Conservation (phyloP, 768 basidiomycete species). For the Boletus rex-veris region DNA sequence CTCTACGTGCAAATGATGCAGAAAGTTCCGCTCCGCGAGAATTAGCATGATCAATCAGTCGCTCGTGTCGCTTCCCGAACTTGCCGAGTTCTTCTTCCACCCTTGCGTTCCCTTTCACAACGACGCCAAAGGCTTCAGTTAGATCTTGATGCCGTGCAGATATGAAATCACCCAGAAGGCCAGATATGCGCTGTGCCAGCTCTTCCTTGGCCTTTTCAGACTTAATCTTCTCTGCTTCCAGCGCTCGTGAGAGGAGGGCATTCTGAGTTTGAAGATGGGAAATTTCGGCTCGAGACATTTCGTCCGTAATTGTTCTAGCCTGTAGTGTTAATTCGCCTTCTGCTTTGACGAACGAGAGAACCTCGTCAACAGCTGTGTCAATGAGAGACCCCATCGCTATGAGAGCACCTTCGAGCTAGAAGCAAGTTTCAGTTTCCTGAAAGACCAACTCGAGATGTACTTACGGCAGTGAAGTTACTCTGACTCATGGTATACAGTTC, state of each 20-base stretch:
- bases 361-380: conserved; percentile 57
- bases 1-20: conserved; percentile 41
- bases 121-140: conserved; percentile 49
- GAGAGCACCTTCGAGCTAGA: conserved; percentile 54
- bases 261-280: conserved; percentile 70
- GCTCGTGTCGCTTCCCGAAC: conserved; percentile 49
- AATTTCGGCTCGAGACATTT: conserved; percentile 51
- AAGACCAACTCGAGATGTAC: conserved; percentile 13
- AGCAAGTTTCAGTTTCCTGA: conserved; percentile 3
- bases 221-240: conserved; percentile 64
- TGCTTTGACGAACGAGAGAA: conserved; percentile 50
- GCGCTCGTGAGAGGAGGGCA: conserved; percentile 50
- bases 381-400: conserved; percentile 56
- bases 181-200: conserved; percentile 70
- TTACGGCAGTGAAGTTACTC: conserved; percentile 44
- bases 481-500: conserved; percentile 44
- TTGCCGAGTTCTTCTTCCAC: conserved; percentile 48
- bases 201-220: conserved; percentile 69
- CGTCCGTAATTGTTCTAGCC: conserved; percentile 46
- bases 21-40: conserved; percentile 41
- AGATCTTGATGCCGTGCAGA: conserved; percentile 64
- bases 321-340: conserved; percentile 52
- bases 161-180: conserved; percentile 67
- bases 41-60: conserved; percentile 41
- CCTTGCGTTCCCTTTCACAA: conserved; percentile 54